Conservation (phyloP, 148 eudicot species). For the Rhododendron henanense region DNA sequence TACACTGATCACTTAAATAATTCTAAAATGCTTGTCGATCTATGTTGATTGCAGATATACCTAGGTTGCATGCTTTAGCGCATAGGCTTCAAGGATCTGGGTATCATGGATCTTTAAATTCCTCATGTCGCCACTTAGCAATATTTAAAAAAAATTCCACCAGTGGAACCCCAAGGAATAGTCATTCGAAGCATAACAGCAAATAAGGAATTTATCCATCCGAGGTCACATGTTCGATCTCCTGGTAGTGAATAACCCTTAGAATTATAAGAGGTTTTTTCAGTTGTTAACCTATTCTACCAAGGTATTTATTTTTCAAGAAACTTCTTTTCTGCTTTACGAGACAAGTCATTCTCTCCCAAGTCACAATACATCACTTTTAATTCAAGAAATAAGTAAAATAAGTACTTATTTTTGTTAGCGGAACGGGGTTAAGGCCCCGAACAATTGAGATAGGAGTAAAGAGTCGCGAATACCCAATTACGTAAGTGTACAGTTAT, state of each 20-base stretch:
- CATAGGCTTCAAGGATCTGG: neutral
- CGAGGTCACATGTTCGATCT: neutral
- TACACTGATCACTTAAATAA: neutral
- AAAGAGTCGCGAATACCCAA: neutral
- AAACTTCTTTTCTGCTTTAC: too few relatives aligned
- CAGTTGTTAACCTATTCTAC: neutral
- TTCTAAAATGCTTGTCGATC: neutral
- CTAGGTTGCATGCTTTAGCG: neutral
- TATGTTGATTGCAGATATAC: neutral
- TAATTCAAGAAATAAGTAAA: too few relatives aligned
- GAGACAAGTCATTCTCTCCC: too few relatives aligned
- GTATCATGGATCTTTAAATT: conserved; percentile 2
- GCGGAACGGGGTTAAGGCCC: neutral
- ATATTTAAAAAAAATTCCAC: neutral
- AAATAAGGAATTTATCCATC: neutral
- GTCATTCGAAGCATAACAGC: neutral
- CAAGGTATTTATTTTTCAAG: too few relatives aligned
- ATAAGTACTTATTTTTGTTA: too few relatives aligned
- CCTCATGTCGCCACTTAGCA: conserved; percentile 4
- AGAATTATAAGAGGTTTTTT: neutral
- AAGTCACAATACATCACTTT: too few relatives aligned
- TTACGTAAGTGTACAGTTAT: too few relatives aligned
- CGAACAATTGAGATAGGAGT: neutral
- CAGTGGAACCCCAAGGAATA: neutral
- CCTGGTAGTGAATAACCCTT: neutral